phyloP scores from a whole-genome alignment of 1,284 basidiomycete species.

The Caloboletus inedulis region DNA sequence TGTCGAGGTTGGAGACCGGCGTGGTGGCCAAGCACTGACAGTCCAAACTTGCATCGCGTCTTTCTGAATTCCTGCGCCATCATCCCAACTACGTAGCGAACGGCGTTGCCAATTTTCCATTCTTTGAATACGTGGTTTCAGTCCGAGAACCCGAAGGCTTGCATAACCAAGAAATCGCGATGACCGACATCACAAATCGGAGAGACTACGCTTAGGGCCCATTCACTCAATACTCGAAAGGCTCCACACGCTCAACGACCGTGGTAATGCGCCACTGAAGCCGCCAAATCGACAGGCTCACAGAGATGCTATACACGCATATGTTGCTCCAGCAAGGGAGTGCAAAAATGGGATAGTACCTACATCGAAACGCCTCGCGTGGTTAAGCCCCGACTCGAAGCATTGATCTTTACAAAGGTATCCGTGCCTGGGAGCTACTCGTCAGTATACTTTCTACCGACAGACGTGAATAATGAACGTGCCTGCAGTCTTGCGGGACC shows the following conservation, averaged over 20 bases:
- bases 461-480: not conserved
- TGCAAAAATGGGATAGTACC: not conserved
- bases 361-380: constrained; percentile 15
- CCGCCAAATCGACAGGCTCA: not conserved
- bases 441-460: not conserved
- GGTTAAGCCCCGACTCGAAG: constrained; percentile 8
- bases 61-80: too few species aligned
- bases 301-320: constrained; percentile 8
- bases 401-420: constrained; percentile 14
- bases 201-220: not conserved
- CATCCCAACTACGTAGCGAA: too few species aligned
- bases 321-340: not conserved
- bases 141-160: too few species aligned
- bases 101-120: too few species aligned
- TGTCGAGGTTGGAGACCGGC: too few species aligned
- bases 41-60: too few species aligned
- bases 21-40: too few species aligned
- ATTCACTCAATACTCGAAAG: not conserved
- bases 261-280: not conserved
- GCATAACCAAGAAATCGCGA: not conserved
- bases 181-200: not conserved
- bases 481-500: constrained; percentile 8
- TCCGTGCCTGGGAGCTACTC: constrained; percentile 6
- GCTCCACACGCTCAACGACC: not conserved
- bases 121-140: too few species aligned